Evolutionary conservation across 768 basidiomycete genomes (phyloP), one percentile per base, ranked within the genome.

Genomic region (Fistulinella prunicolor): DNA sequence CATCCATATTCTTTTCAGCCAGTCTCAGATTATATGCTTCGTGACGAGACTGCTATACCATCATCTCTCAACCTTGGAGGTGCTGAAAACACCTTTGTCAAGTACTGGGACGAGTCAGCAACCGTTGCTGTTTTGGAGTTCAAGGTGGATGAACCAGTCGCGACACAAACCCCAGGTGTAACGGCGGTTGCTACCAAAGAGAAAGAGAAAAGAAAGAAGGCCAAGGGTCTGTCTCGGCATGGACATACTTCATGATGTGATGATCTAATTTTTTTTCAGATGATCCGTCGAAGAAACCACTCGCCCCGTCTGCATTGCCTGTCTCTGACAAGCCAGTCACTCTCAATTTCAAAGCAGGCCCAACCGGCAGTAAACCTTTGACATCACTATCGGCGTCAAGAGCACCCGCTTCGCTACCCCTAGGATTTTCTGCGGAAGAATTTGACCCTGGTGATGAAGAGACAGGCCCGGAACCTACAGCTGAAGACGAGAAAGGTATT

Each of bases 41-140:
- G 85, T 26, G 90, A 93, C 59, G 90, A 91, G 51, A 80, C 86
- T 12, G 87, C 85, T 53, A 70, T 93, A 35, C 60, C 74, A 21
- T 86, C 87, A 4, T 84, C 89, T 2, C 56, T 74, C 21, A 78
- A 74, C 49, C 72, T 91, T 7, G 90, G 90, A 22, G 86, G 88
- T 13, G 74, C 74, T 21, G 86, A 89, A 56, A 82, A 79, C 35
- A 71, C 76, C 7, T 90, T 84, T 81, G 85, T 90, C 20, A 75
- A 83, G 48, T 98, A 98, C 66, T 95, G 95, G 93, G 94, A 97
- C 57, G 91, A 94, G 59, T 79, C 73, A 28, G 86, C 89, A 1
- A 86, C 82, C 1, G 77, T 83, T 21, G 83, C 85, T 28, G 77
- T 86, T 12, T 70, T 90, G 38, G 86, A 88, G 57, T 92, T 91